Conservation (phyloP, 495 filamentous ascomycete species). For the Hyaloscypha finlandica region DNA sequence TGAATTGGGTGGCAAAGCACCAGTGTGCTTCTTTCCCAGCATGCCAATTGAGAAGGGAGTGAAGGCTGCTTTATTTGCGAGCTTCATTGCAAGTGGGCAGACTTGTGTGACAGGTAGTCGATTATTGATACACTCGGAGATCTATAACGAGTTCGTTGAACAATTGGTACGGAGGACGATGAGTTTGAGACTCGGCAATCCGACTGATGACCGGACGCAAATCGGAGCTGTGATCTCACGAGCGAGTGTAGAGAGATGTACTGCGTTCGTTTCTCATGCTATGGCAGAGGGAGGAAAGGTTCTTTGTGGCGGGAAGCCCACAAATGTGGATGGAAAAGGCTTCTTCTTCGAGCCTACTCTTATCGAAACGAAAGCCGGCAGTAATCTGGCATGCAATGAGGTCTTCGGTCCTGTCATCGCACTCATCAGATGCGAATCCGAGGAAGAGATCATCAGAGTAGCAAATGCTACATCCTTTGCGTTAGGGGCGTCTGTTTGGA, state of each 20-base stretch:
- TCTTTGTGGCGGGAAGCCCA: constrained; percentile 40
- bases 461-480: constrained; percentile 82
- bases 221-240: constrained; percentile 47
- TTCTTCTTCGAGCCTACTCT: constrained; percentile 63
- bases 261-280: constrained; percentile 41
- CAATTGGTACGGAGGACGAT: constrained; percentile 38
- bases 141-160: constrained; percentile 43
- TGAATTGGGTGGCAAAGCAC: constrained; percentile 62
- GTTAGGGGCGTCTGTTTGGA: constrained; percentile 59
- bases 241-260: constrained; percentile 40
- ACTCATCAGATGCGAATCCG: constrained; percentile 74
- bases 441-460: constrained; percentile 79
- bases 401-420: constrained; percentile 81
- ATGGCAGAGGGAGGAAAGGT: constrained; percentile 34
- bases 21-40: constrained; percentile 44
- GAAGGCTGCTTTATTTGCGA: constrained; percentile 52
- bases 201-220: constrained; percentile 48
- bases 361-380: constrained; percentile 37
- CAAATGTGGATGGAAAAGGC: constrained; percentile 44
- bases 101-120: constrained; percentile 63
- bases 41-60: constrained; percentile 49
- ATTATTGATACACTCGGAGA: constrained; percentile 52
- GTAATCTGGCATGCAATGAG: constrained; percentile 36
- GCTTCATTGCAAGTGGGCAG: constrained; percentile 61
- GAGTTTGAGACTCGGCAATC: constrained; percentile 38